phyloP scores from a whole-genome alignment of 1,284 basidiomycete genomes.

The Takashimella tepidaria region DNA sequence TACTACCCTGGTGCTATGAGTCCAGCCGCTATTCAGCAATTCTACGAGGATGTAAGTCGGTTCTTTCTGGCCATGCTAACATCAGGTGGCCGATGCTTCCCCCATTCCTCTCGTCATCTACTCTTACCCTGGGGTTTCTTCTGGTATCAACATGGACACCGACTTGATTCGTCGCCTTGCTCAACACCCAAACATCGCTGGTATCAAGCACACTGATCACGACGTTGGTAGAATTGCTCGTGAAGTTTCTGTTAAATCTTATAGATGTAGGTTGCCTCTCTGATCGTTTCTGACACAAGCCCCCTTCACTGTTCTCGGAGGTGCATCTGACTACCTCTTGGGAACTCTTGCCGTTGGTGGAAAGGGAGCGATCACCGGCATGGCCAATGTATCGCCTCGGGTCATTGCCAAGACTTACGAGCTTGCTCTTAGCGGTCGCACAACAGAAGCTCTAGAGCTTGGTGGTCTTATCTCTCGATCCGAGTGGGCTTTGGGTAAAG shows the following conservation, averaged over 20 bases:
- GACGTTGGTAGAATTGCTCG: slow-evolving; percentile 40
- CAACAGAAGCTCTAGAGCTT: slow-evolving; percentile 23
- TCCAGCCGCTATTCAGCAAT: slow-evolving; percentile 18
- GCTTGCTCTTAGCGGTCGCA: slow-evolving; percentile 21
- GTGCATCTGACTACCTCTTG: slow-evolving; percentile 41
- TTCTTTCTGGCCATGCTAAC: neutral
- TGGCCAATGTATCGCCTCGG: slow-evolving; percentile 38
- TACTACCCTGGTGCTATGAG: slow-evolving; percentile 31
- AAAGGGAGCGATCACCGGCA: slow-evolving; percentile 41
- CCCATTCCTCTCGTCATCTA: slow-evolving; percentile 37
- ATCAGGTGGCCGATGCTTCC: slow-evolving; percentile 29
- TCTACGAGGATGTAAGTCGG: slow-evolving; percentile 30
- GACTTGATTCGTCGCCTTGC: slow-evolving; percentile 29
- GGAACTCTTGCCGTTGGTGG: slow-evolving; percentile 29
- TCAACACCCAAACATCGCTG: slow-evolving; percentile 35
- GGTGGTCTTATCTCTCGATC: slow-evolving; percentile 26
- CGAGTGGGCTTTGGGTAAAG: slow-evolving; percentile 37
- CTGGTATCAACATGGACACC: slow-evolving; percentile 35
- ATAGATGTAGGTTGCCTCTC: slow-evolving; percentile 19
- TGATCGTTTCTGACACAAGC: slow-evolving; percentile 12
- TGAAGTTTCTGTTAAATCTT: slow-evolving; percentile 12
- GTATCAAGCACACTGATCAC: slow-evolving; percentile 42
- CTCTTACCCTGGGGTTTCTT: slow-evolving; percentile 33
- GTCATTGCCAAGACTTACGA: slow-evolving; percentile 30
- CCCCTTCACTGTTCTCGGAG: slow-evolving; percentile 39